These are phyloP conservation scores for Colletotrichum sidae DNA, from an alignment of 2,329 filamentous ascomycete species.

Conservation along the genomic window DNA sequence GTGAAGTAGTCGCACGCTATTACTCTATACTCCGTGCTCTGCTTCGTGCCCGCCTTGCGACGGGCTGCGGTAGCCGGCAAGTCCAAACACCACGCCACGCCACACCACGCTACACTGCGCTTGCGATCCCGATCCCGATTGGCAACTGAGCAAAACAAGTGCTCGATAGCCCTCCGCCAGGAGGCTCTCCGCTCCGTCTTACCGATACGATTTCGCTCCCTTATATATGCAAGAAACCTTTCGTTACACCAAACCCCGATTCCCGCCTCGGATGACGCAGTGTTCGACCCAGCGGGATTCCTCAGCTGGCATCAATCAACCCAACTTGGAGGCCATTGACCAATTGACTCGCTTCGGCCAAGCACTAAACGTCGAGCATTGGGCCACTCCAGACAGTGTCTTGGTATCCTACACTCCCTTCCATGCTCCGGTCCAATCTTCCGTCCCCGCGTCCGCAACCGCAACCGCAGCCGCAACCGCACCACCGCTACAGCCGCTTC, in stretches of 20 bases:
- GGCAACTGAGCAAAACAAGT: too few relatives aligned
- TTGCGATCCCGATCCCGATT: too few relatives aligned
- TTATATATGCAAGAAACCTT: too few relatives aligned
- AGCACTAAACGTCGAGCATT: slow-evolving; percentile 34
- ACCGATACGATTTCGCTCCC: too few relatives aligned
- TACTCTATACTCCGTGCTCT: too few relatives aligned
- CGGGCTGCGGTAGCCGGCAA: too few relatives aligned
- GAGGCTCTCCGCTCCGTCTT: too few relatives aligned
- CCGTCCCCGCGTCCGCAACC: slow-evolving; percentile 2
- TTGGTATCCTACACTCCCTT: slow-evolving; percentile 29
- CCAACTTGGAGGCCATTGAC: slow-evolving; percentile 34
- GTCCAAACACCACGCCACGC: too few relatives aligned
- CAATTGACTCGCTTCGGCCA: slow-evolving; percentile 36
- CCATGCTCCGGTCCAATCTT: slow-evolving; percentile 23
- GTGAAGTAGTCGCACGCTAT: too few relatives aligned
- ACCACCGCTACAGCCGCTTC: neutral
- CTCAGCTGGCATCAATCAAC: slow-evolving; percentile 34
- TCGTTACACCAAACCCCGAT: neutral
- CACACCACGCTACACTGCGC: too few relatives aligned
- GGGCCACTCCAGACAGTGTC: slow-evolving; percentile 32
- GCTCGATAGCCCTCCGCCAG: too few relatives aligned
- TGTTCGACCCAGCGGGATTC: slow-evolving; percentile 35
- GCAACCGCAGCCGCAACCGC: slow-evolving; percentile 13
- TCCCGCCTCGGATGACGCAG: slow-evolving; percentile 35
- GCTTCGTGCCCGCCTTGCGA: too few relatives aligned